phyloP scores from a whole-genome alignment of 352 stramenopile genomes.

The Globisporangium paroecandrum region DNA sequence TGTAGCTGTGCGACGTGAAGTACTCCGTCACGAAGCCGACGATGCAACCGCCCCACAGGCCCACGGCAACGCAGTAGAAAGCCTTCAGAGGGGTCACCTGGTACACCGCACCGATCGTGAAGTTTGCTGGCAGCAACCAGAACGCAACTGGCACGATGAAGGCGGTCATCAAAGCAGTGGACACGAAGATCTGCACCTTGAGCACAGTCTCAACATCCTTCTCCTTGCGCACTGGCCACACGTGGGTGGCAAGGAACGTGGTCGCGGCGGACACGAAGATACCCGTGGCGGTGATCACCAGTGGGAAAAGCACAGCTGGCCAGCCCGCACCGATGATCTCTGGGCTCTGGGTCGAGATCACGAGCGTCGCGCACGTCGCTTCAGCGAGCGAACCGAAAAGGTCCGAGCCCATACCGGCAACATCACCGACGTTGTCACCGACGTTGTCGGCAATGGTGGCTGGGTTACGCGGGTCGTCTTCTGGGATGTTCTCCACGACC shows the following conservation, averaged over 20 bases:
- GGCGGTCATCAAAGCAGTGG: constrained; percentile 95
- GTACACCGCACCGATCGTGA: constrained; percentile 80
- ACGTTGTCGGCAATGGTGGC: constrained; percentile 99
- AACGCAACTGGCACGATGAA: constrained; percentile 89
- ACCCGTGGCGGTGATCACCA: constrained; percentile 95
- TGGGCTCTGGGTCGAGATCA: constrained; percentile 93
- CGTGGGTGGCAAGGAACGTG: constrained; percentile 97
- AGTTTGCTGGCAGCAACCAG: constrained; percentile 90
- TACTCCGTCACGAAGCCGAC: constrained; percentile 99
- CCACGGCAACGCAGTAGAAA: constrained; percentile 93
- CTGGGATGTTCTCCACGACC: constrained; percentile 98
- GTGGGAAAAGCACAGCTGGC: constrained; percentile 95
- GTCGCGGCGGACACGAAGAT: constrained; percentile 96
- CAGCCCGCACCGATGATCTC: constrained; percentile 91
- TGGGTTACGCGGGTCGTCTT: constrained; percentile 99
- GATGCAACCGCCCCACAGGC: constrained; percentile 96
- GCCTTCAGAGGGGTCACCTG: constrained; percentile 82
- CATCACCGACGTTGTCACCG: constrained; percentile 99
- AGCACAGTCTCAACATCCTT: constrained; percentile 96
- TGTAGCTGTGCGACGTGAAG: constrained; percentile 98
- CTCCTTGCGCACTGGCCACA: constrained; percentile 93
- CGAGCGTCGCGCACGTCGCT: constrained; percentile 97
- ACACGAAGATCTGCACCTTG: constrained; percentile 98
- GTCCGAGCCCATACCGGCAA: constrained; percentile 99
- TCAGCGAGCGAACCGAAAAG: constrained; percentile 99